These are phyloP conservation scores for Trichoderma virens DNA, from an alignment of 495 filamentous ascomycete species.

Conservation along the genomic window DNA sequence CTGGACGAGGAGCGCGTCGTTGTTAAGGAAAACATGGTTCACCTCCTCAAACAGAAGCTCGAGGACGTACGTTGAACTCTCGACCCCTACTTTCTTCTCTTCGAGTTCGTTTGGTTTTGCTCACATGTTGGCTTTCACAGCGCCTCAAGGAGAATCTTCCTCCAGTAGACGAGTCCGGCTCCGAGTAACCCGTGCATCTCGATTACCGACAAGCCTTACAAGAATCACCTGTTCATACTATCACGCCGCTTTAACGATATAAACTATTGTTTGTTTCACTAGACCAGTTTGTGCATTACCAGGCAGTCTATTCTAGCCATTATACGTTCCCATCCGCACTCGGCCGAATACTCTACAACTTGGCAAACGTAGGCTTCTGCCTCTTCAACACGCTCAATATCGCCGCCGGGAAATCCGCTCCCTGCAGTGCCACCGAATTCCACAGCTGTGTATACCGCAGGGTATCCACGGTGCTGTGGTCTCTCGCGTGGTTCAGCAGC, in stretches of 20 bases:
- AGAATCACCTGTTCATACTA: neutral
- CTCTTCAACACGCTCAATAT: conserved; percentile 70
- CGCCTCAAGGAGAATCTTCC: conserved; percentile 11
- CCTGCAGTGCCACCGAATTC: conserved; percentile 80
- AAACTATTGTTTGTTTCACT: neutral
- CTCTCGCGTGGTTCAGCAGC: conserved; percentile 77
- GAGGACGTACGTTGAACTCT: conserved; percentile 38
- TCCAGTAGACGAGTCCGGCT: conserved; percentile 13
- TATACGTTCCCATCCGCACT: neutral
- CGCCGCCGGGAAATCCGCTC: conserved; percentile 65
- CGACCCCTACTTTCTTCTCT: neutral
- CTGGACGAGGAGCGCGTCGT: conserved; percentile 66
- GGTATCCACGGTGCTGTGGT: conserved; percentile 71
- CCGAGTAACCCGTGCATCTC: conserved; percentile 5
- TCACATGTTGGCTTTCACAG: neutral
- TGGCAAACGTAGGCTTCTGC: conserved; percentile 77
- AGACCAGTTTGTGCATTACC: neutral
- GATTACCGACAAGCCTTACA: neutral
- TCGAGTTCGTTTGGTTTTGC: neutral
- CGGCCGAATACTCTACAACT: conserved; percentile 47
- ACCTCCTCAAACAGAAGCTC: conserved; percentile 51
- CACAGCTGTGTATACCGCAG: conserved; percentile 78
- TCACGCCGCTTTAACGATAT: neutral
- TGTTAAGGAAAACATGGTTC: conserved; percentile 62
- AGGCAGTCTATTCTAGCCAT: neutral